Evolutionary conservation across 1,284 basidiomycete species (phyloP), one percentile per base, ranked within the genome.

Genomic region (Leucoagaricus sp.): DNA sequence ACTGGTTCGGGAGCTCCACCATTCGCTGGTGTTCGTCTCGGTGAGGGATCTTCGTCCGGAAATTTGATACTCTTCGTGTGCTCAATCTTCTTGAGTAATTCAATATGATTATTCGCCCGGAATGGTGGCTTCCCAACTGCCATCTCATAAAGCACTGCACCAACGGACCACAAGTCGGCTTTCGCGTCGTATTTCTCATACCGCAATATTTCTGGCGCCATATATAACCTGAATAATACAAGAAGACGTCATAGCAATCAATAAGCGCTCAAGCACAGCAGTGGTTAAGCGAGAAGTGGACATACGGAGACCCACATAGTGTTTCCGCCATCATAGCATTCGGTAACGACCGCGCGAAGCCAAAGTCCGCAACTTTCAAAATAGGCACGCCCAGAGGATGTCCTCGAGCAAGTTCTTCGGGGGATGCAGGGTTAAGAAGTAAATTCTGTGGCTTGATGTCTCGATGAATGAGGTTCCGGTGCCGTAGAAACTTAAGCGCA

Each of bases 401-500:
- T 1, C 96, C 95, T 49, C 88, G 83, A 0, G 83, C 84, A 10
- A 94, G 75, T 64, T 96, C 94, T 48, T 87, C 84, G 0, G 84
- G 79, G 0, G 89, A 82, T 0, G 96, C 86, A 0, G 95, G 93
- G 60, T 89, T 94, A 5, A 98, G 77, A 0, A 98, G 83, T 0
- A 99, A 80, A 70, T 98, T 98, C 87, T 96, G 95, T 28, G 96
- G 96, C 72, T 99, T 99, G 73, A 99, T 96, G 68, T 99, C 96
- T 49, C 97, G 82, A 70, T 99, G 96, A 41, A 99, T 95, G 56
- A 99, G 84, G 67, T 97, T 93, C 60, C 91, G 82, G 26, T 87
- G 84, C 17, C 96, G 85, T 52, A 99, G 80, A 70, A 98, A 98
- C 68, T 94, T 92, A 64, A 99, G 83, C 0, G 96, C 96, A 44